These are phyloP conservation scores for bread wheat (Triticum aestivum) DNA, from an alignment of 176 grass and related monocot species.

Conservation along the genomic window IWGSC_CS_RefSeq_v2.1 NC_057803.1:62321610-62322109, in stretches of 20 bases:
- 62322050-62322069: too few species aligned
- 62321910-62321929: background rate
- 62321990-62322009: background rate
- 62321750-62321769: conserved; percentile 1
- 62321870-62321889: background rate
- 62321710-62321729: background rate
- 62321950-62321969: background rate
- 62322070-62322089: too few species aligned
- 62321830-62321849: conserved; percentile 6
- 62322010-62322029: too few species aligned
- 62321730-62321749: background rate
- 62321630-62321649: conserved; percentile 15
- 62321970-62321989: background rate
- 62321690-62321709: background rate
- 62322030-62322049: too few species aligned
- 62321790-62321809: background rate
- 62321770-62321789: background rate
- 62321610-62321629: conserved; percentile 42
- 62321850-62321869: background rate
- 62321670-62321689: conserved; percentile 6
- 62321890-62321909: background rate
- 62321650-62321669: background rate
- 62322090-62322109: too few species aligned
- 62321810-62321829: conserved; percentile 15
- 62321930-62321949: background rate